phyloP scores from a whole-genome alignment of 805 yeast genomes.

The Ogataea dorogensis region DNA sequence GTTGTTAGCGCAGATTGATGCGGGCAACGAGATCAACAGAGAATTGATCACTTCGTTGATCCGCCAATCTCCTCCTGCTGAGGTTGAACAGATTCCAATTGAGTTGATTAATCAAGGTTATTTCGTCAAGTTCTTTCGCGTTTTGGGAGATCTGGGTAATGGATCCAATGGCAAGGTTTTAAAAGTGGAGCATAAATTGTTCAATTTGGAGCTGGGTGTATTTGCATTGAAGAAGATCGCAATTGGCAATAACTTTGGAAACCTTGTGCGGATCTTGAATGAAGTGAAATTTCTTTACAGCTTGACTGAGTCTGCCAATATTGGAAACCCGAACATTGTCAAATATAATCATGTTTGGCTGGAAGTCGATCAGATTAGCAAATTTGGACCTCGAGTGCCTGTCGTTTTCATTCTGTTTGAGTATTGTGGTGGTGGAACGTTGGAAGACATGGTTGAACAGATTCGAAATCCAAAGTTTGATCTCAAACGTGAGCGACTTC shows the following conservation, averaged over 20 bases:
- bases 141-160: conserved; percentile 61
- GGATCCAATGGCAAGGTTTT: conserved; percentile 86
- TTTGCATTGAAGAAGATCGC: conserved; percentile 86
- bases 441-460: conserved; percentile 60
- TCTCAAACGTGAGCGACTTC: conserved; percentile 37
- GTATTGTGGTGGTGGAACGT: conserved; percentile 84
- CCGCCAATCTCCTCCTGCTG: conserved; percentile 12
- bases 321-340: conserved; percentile 55
- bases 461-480: conserved; percentile 38
- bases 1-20: conserved; percentile 23
- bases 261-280: conserved; percentile 65
- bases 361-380: conserved; percentile 56
- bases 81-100: conserved; percentile 23
- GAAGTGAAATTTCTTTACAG: conserved; percentile 74
- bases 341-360: conserved; percentile 92
- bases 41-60: conserved; percentile 20
- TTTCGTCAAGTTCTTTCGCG: conserved; percentile 67
- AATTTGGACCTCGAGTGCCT: conserved; percentile 56
- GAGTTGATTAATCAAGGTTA: conserved; percentile 80
- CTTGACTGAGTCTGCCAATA: conserved; percentile 36
- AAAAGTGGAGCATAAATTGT: conserved; percentile 78
- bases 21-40: conserved; percentile 20
- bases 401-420: conserved; percentile 78
- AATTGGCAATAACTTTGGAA: conserved; percentile 71
- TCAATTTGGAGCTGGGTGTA: conserved; percentile 66